A percentile compares a stretch with the other conserved stretches of the same genome.
These are phyloP conservation scores for Tricholoma matsutake DNA, from an alignment of 768 basidiomycete genomes.

Conservation along the genomic window DNA sequence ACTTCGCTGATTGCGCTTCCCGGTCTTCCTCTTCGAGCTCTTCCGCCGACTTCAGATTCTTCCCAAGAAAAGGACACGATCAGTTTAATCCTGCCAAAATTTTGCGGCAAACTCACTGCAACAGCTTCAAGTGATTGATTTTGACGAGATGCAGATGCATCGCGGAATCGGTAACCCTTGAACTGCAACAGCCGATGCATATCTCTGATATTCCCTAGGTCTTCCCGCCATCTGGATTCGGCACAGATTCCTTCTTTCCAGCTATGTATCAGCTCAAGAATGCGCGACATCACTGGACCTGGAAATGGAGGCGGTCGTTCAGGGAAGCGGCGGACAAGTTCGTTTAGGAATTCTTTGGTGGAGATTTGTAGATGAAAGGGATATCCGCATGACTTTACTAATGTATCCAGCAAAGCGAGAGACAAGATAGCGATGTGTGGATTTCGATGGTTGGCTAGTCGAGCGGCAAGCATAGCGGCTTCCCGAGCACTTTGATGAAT, in stretches of 20 bases:
- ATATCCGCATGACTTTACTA: conserved; percentile 95
- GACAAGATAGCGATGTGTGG: conserved; percentile 88
- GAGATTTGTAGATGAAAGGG: conserved; percentile 95
- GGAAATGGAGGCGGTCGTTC: conserved; percentile 96
- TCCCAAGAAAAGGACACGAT: neutral
- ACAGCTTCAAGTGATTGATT: conserved; percentile 35
- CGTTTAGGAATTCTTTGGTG: conserved; percentile 98
- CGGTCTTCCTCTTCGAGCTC: conserved; percentile 96
- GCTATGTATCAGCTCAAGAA: conserved; percentile 85
- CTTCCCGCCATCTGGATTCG: conserved; percentile 91
- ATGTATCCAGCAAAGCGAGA: conserved; percentile 82
- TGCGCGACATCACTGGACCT: conserved; percentile 91
- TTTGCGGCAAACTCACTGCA: conserved; percentile 34
- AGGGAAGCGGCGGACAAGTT: conserved; percentile 95
- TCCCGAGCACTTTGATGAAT: conserved; percentile 71
- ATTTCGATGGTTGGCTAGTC: conserved; percentile 88
- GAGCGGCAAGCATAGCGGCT: conserved; percentile 80
- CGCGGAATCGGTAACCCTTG: conserved; percentile 86
- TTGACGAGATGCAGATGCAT: conserved; percentile 32
- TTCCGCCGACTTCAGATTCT: conserved; percentile 93
- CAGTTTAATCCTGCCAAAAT: neutral
- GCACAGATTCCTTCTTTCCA: conserved; percentile 95
- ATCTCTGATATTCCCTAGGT: conserved; percentile 94
- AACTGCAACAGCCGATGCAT: conserved; percentile 94
- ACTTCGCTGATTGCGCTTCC: conserved; percentile 91